Evolutionary conservation across 1,139 yeast genomes (phyloP).

Genomic region (Suhomyces ambrosiae): DNA sequence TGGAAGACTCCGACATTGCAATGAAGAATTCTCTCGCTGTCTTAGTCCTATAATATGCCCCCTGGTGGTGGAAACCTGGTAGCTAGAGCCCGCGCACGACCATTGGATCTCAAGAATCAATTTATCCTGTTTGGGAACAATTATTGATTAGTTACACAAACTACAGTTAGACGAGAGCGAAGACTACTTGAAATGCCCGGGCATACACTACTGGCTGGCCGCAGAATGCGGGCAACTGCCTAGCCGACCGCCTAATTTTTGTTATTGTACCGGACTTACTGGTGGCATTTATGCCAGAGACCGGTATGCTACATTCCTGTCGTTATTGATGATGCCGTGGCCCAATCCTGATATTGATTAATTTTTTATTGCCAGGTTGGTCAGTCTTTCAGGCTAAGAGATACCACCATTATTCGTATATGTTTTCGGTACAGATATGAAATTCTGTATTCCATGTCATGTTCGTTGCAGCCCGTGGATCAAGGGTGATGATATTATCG

Average conservation of each 20-base stretch:
- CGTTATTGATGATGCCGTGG: too few species aligned
- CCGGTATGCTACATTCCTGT: background rate
- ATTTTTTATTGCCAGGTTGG: too few species aligned
- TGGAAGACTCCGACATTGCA: constrained; percentile 38
- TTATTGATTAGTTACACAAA: constrained; percentile 8
- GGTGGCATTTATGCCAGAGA: background rate
- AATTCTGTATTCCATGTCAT: too few species aligned
- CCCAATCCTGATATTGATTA: too few species aligned
- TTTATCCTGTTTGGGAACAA: constrained; percentile 10
- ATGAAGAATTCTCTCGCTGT: background rate
- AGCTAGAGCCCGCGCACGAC: constrained; percentile 10
- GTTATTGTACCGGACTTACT: background rate
- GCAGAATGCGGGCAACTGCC: background rate
- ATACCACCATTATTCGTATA: too few species aligned
- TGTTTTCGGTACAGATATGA: too few species aligned
- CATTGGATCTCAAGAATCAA: constrained; percentile 11
- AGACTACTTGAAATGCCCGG: too few species aligned
- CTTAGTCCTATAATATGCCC: constrained; percentile 1
- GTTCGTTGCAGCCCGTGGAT: too few species aligned
- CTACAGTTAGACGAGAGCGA: constrained; percentile 11
- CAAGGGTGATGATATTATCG: too few species aligned
- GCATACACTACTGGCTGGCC: too few species aligned
- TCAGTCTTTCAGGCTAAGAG: too few species aligned
- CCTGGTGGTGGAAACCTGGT: constrained; percentile 1
- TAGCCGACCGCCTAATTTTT: background rate